A percentile compares a stretch with the other conserved stretches of the same genome.
Conservation (phyloP, 352 stramenopile species). For the Phytophthora pini region DNA sequence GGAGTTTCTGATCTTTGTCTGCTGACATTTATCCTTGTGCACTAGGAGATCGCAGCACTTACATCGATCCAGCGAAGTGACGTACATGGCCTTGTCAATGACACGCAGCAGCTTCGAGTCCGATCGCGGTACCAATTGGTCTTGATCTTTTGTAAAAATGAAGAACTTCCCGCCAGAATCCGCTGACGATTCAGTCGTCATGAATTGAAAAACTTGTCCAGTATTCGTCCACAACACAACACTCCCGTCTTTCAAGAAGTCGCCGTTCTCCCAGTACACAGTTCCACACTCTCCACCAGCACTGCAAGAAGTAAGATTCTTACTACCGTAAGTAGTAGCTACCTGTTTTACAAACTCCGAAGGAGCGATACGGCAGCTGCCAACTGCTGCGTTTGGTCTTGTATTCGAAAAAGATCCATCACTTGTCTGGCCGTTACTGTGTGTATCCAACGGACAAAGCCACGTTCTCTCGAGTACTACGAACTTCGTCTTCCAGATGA, state of each 20-base stretch:
- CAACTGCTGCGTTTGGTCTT: slow-evolving; percentile 45
- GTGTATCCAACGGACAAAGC: slow-evolving; percentile 58
- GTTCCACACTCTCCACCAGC: slow-evolving; percentile 11
- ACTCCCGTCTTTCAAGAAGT: slow-evolving; percentile 68
- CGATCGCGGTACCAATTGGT: slow-evolving; percentile 81
- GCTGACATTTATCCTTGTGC: slow-evolving; percentile 15
- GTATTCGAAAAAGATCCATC: slow-evolving; percentile 29
- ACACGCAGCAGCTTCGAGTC: slow-evolving; percentile 64
- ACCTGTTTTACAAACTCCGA: slow-evolving; percentile 40
- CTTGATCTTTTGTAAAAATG: slow-evolving; percentile 85
- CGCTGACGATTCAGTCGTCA: slow-evolving; percentile 28
- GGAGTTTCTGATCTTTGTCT: slow-evolving; percentile 1
- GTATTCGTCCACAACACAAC: slow-evolving; percentile 77
- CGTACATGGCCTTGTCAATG: slow-evolving; percentile 59
- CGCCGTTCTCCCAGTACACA: slow-evolving; percentile 66
- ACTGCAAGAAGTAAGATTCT: slow-evolving; percentile 16
- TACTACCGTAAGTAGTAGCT: slow-evolving; percentile 12
- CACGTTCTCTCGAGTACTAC: slow-evolving; percentile 81
- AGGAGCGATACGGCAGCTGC: slow-evolving; percentile 55
- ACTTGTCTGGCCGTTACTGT: slow-evolving; percentile 29
- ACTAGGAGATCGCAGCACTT: slow-evolving; percentile 48
- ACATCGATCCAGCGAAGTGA: slow-evolving; percentile 65
- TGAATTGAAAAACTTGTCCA: slow-evolving; percentile 72
- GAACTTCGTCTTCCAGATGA: slow-evolving; percentile 83
- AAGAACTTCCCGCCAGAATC: slow-evolving; percentile 64